phyloP scores from a whole-genome alignment of 768 basidiomycete species.

The Amanita phalloides region DNA sequence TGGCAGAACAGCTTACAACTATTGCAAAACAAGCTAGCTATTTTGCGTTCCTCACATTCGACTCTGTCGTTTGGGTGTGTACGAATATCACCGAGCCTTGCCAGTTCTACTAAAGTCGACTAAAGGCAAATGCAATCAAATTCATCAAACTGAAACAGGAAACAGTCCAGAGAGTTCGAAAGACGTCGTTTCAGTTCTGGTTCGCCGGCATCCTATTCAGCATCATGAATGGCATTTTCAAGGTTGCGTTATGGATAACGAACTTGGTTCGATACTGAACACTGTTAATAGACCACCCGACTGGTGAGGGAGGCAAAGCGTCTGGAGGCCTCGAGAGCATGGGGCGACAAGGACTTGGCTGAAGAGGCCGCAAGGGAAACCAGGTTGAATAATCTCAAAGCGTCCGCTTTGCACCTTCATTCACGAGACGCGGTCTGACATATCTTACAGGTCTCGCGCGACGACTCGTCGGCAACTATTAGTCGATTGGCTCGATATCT shows the following conservation, averaged over 20 bases:
- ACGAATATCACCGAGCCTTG: background rate
- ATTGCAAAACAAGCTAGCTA: conserved; percentile 82
- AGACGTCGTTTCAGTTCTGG: conserved; percentile 78
- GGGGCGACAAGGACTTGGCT: conserved; percentile 60
- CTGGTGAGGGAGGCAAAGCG: conserved; percentile 50
- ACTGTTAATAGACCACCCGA: conserved; percentile 38
- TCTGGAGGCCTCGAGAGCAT: conserved; percentile 30
- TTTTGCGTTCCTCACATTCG: conserved; percentile 78
- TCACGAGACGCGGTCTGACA: background rate
- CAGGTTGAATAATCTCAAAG: conserved; percentile 43
- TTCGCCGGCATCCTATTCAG: conserved; percentile 78
- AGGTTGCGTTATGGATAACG: conserved; percentile 28
- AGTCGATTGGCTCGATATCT: conserved; percentile 79
- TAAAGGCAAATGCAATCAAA: conserved; percentile 56
- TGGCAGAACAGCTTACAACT: conserved; percentile 65
- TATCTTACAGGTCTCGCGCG: conserved; percentile 40
- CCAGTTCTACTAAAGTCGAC: conserved; percentile 1
- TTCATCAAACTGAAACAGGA: conserved; percentile 52
- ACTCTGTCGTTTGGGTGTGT: conserved; percentile 79
- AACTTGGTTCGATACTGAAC: background rate
- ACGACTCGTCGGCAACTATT: conserved; percentile 70
- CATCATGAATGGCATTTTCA: conserved; percentile 56
- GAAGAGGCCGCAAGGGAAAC: conserved; percentile 56
- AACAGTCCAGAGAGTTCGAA: conserved; percentile 47
- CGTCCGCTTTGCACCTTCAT: conserved; percentile 25